Percentiles rank a stretch among this genome's conserved stretches.
Conservation (phyloP, 257 asterid genomes). For the Paulownia fortunei region DNA sequence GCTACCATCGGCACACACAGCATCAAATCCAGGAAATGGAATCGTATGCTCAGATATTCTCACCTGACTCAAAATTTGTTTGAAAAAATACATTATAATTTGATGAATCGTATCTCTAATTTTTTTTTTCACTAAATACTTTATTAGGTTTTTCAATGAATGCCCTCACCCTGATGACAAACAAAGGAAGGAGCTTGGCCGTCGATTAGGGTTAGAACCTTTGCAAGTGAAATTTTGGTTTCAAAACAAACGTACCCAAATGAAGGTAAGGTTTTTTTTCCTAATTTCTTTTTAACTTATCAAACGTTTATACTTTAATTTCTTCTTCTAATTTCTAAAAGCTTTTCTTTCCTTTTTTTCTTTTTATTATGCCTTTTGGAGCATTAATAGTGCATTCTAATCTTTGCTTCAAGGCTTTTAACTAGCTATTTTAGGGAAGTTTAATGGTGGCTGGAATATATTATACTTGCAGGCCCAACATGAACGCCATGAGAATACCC, state of each 20-base stretch:
- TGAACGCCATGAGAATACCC: constrained; percentile 67
- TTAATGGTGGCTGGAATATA: background rate
- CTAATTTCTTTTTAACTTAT: background rate
- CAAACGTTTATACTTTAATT: background rate
- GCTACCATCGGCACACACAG: constrained; percentile 80
- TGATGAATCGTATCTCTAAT: background rate
- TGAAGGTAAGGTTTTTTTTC: constrained; percentile 54
- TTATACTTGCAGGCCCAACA: constrained; percentile 60
- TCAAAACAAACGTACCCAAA: constrained; percentile 92
- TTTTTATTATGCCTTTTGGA: background rate
- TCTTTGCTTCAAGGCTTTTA: background rate
- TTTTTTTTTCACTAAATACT: background rate
- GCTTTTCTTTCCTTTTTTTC: background rate
- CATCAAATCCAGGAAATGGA: constrained; percentile 82
- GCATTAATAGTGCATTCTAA: background rate
- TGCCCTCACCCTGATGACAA: constrained; percentile 97
- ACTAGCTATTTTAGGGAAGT: background rate
- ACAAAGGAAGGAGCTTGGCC: constrained; percentile 91
- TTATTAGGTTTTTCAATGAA: constrained; percentile 69
- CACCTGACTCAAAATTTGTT: background rate
- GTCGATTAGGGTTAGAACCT: constrained; percentile 72
- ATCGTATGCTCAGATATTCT: constrained; percentile 47
- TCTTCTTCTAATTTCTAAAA: background rate
- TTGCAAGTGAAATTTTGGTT: constrained; percentile 96
- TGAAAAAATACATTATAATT: background rate